Percentiles rank a stretch among this genome's conserved stretches.
phyloP scores from a whole-genome alignment of 768 basidiomycete species.

The Podaxis sp. region DNA sequence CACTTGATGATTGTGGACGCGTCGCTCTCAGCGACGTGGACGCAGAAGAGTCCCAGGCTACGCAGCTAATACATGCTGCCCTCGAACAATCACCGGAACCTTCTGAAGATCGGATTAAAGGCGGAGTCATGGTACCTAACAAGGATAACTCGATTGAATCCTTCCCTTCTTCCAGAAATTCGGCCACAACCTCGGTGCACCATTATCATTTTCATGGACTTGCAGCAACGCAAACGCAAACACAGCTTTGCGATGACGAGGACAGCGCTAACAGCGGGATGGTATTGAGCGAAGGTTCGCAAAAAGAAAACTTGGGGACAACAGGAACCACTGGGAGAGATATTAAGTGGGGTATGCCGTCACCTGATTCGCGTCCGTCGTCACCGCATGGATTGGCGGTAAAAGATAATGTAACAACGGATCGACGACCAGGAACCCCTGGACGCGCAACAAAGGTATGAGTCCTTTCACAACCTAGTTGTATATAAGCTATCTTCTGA shows the following conservation, averaged over 20 bases:
- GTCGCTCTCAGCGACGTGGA: slow-evolving; percentile 34
- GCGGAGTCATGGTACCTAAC: slow-evolving; percentile 7
- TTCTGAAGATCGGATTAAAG: not conserved
- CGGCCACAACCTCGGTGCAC: slow-evolving; percentile 30
- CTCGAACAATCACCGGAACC: slow-evolving; percentile 1
- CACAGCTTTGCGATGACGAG: slow-evolving; percentile 35
- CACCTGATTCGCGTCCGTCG: slow-evolving; percentile 20
- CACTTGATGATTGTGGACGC: not conserved
- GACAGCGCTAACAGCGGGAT: slow-evolving; percentile 21
- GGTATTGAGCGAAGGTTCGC: slow-evolving; percentile 36
- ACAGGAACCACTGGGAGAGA: slow-evolving; percentile 3
- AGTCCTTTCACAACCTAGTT: not conserved
- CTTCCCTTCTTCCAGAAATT: slow-evolving; percentile 32
- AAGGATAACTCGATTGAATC: slow-evolving; percentile 42
- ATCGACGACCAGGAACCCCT: slow-evolving; percentile 19
- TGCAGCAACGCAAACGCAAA: slow-evolving; percentile 52
- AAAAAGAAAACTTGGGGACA: slow-evolving; percentile 48
- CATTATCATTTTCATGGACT: slow-evolving; percentile 61
- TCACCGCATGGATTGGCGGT: slow-evolving; percentile 20
- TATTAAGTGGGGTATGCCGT: slow-evolving; percentile 11
- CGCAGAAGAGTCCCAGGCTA: slow-evolving; percentile 46
- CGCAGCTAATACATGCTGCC: slow-evolving; percentile 33
- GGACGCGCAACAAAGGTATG: slow-evolving; percentile 9
- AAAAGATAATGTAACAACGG: slow-evolving; percentile 1
- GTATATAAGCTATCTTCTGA: not conserved